Base-by-base conservation (phyloP, 495 filamentous ascomycete species). In the Acidiella bohemica region DNA sequence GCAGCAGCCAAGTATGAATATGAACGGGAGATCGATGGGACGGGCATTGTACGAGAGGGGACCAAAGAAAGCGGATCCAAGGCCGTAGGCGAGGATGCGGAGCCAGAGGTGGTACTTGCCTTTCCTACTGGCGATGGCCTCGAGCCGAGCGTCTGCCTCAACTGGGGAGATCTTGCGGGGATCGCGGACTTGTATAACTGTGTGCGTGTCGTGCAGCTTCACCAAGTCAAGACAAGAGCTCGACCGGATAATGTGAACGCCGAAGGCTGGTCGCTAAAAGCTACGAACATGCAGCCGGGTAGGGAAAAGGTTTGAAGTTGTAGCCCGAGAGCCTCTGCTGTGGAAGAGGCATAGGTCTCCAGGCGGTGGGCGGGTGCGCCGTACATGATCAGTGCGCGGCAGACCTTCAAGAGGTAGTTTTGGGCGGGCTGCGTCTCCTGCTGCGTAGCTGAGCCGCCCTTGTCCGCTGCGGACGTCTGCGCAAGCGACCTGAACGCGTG, bases 321-420 rank as follows among this genome's bases (percentile, higher is more conserved):
- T 9, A 27, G 28, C 13, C 33, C 27, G 2, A 47, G 38, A 4
- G 25, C 39, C 13, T 20, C 18, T 9, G 41, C 14, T 16, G 39
- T 34, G 10, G 27, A 17, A 16, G 34, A 19, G 4, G 39, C 29
- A 1, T 27, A 27, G 7, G 7, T n/a, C n/a, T 27, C 25, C 25
- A 27, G 25, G n/a, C 47, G 47, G 25, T 50, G 47, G 18, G 42
- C 41, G 12, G 47, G 47, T 18, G 47, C 47, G n/a, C 47, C 47
- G 25, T 39, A 45, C 1, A 12, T 19, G 35, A 27, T 27, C 7
- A 27, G n/a, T 7, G 25, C 25, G 25, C 25, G 25, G 25, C 25
- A 27, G 25, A 27, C 7, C 7, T 7, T n/a, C 7, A 27, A 7
- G 7, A 27, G 25, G 25, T 27, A 27, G 25, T 7, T 27, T 7